These are phyloP conservation scores for Saccharomycopsis phalli DNA, from an alignment of 1,139 yeast genomes.

Conservation along the genomic window DNA sequence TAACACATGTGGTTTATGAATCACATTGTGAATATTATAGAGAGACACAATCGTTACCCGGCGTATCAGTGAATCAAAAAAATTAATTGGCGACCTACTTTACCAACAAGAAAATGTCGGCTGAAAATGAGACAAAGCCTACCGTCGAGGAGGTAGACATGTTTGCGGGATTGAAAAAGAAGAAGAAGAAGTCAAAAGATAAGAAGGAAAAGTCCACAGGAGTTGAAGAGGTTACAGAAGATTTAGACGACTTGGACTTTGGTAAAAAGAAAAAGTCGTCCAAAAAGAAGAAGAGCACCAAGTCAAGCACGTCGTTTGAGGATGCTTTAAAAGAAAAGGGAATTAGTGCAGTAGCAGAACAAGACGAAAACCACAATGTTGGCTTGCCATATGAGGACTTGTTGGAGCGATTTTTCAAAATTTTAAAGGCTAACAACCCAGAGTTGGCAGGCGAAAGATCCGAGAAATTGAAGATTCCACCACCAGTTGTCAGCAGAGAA, in stretches of 20 bases:
- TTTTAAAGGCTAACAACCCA: conserved; percentile 89
- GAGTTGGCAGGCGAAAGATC: conserved; percentile 96
- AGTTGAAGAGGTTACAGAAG: conserved; percentile 42
- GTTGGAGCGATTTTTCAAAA: conserved; percentile 73
- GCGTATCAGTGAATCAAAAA: too few relatives aligned
- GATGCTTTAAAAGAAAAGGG: conserved; percentile 90
- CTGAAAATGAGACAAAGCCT: conserved; percentile 7
- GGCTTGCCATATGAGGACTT: conserved; percentile 74
- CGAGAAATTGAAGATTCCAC: conserved; percentile 94
- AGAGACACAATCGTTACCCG: too few relatives aligned
- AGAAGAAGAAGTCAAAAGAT: conserved; percentile 68
- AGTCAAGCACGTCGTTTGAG: conserved; percentile 63
- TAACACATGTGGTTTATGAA: too few relatives aligned
- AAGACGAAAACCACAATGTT: conserved; percentile 31
- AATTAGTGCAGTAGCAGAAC: conserved; percentile 40
- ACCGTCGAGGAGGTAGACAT: conserved; percentile 36
- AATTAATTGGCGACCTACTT: too few relatives aligned
- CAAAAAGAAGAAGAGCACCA: conserved; percentile 49
- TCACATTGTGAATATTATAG: too few relatives aligned
- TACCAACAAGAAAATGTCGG: too few relatives aligned
- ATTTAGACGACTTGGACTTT: conserved; percentile 66
- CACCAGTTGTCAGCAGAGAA: conserved; percentile 95
- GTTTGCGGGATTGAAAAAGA: conserved; percentile 66
- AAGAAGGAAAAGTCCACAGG: conserved; percentile 44
- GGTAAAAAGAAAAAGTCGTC: conserved; percentile 60